These are phyloP conservation scores for Gaertneriomyces semiglobifer DNA, from an alignment of 192 early-diverging fungal species.

Conservation along the genomic window DNA sequence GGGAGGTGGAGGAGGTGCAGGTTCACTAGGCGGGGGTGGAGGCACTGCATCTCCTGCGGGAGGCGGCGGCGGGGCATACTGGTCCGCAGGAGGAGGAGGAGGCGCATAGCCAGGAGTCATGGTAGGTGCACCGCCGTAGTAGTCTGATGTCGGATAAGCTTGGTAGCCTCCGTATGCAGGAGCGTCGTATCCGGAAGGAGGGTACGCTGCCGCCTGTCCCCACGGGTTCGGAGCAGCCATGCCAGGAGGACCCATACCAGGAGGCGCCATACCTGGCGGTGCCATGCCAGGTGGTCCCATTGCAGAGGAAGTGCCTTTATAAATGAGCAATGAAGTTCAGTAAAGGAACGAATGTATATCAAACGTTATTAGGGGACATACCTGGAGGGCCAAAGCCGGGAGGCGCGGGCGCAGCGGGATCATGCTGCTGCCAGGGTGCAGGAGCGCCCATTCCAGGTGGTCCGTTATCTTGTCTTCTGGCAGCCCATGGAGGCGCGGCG, in stretches of 20 bases:
- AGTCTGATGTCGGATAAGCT: not conserved
- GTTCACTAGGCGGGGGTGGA: conserved; percentile 24
- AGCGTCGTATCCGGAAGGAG: not conserved
- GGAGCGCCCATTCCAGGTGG: not conserved
- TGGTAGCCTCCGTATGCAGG: not conserved
- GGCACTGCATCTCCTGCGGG: conserved; percentile 29
- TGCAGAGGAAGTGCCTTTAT: too few species aligned
- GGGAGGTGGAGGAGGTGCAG: conserved; percentile 33
- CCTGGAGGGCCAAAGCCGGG: conserved; percentile 26
- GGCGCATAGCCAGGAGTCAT: conserved; percentile 1
- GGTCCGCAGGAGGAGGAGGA: conserved; percentile 29
- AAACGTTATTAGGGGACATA: not conserved
- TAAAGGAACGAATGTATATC: not conserved
- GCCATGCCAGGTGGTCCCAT: conserved; percentile 1
- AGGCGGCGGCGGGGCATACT: conserved; percentile 23
- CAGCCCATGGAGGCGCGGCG: conserved; percentile 23
- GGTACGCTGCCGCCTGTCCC: not conserved
- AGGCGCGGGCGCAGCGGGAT: conserved; percentile 4
- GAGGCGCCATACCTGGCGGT: not conserved
- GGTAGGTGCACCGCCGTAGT: not conserved
- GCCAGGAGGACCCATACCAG: not conserved
- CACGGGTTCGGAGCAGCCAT: not conserved
- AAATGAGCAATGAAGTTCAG: not conserved
- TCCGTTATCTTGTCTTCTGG: not conserved
- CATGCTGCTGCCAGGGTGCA: conserved; percentile 23